These are phyloP conservation scores for Malus hybrid DNA, from an alignment of 331 rosid species.

Conservation along the genomic window DNA sequence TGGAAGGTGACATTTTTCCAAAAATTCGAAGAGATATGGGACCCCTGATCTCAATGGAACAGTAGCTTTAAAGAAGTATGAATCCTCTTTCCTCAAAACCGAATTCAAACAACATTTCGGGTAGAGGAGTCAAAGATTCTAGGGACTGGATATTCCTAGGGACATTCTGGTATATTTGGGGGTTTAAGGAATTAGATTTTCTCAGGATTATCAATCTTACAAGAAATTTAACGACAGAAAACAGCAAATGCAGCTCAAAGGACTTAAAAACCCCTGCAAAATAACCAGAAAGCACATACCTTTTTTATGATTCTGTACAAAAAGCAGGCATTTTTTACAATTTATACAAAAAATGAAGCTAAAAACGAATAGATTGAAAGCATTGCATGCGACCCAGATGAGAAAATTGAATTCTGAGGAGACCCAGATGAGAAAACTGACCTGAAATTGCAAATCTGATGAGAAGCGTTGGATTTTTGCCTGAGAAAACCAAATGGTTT, in stretches of 20 bases:
- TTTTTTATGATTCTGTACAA: background rate
- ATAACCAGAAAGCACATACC: background rate
- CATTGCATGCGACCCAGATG: background rate
- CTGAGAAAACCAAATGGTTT: background rate
- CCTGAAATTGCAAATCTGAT: slow-evolving; percentile 12
- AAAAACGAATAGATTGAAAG: background rate
- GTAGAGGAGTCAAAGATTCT: slow-evolving; percentile 8
- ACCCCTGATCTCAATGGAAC: slow-evolving; percentile 2
- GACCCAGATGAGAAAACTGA: slow-evolving; percentile 5
- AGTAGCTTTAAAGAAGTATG: slow-evolving; percentile 6
- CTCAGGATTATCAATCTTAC: no score
- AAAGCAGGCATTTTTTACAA: slow-evolving; percentile 1
- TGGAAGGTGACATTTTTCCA: slow-evolving; percentile 26
- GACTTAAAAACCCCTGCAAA: no score
- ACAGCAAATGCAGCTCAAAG: no score
- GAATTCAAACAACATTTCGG: background rate
- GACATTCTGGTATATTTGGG: background rate
- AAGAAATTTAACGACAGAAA: background rate
- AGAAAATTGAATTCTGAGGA: background rate
- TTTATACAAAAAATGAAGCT: slow-evolving; percentile 1
- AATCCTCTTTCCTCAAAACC: background rate
- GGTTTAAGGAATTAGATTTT: background rate
- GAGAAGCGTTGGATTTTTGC: background rate
- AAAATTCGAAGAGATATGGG: background rate
- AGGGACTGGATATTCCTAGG: background rate